Percentiles rank a stretch among this genome's conserved stretches.
Evolutionary conservation across 2,329 filamentous ascomycete species (phyloP).

Genomic region (Ophiostoma quercus): DNA sequence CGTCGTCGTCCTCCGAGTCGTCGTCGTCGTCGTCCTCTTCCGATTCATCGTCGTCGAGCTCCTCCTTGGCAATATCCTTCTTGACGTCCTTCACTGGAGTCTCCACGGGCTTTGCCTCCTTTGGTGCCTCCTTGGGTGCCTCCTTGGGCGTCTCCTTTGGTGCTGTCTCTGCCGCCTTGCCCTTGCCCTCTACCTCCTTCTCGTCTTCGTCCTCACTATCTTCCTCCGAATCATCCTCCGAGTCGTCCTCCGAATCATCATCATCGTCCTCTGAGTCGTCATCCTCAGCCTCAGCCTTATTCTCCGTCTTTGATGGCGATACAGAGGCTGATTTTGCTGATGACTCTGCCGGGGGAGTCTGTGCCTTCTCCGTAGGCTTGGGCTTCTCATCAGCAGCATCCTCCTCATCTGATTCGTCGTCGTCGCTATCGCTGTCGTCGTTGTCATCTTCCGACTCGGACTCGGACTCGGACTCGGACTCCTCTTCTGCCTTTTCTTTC

Average conservation of each 20-base stretch:
- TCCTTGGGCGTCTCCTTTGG: background rate
- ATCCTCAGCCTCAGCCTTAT: constrained; percentile 7
- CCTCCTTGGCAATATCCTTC: background rate
- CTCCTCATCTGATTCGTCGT: constrained; percentile 24
- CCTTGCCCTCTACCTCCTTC: constrained; percentile 30
- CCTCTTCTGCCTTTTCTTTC: constrained; percentile 19
- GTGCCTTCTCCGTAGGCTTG: constrained; percentile 29
- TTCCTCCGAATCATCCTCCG: constrained; percentile 25
- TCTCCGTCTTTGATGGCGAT: constrained; percentile 13
- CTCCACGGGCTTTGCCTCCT: background rate
- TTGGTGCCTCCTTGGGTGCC: background rate
- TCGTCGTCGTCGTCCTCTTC: background rate
- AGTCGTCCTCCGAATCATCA: constrained; percentile 14
- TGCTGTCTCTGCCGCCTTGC: background rate
- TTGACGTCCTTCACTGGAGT: background rate
- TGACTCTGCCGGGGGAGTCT: constrained; percentile 19
- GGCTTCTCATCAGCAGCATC: constrained; percentile 29
- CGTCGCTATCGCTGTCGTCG: constrained; percentile 24
- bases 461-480: constrained; percentile 22
- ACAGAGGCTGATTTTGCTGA: background rate
- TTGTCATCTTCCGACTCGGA: constrained; percentile 20
- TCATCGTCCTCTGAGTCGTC: background rate
- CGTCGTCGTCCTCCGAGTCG: background rate
- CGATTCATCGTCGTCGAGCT: background rate
- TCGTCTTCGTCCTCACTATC: constrained; percentile 26